Base-by-base conservation (phyloP, 768 basidiomycete genomes). In the Leccinum disarticulatum region DNA sequence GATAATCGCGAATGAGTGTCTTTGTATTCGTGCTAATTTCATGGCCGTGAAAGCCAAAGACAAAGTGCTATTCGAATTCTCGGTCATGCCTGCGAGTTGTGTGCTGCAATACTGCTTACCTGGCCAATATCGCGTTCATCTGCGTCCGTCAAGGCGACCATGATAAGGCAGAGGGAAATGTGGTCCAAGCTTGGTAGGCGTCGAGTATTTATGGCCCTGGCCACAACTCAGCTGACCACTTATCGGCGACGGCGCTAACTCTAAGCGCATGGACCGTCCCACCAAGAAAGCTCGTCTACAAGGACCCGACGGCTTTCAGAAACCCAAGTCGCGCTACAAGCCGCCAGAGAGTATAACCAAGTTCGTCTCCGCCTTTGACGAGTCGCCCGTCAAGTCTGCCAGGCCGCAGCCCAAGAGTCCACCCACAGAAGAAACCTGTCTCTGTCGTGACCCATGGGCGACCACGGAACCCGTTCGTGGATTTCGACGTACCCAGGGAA, bases 1-100 rank as follows among this genome's bases (percentile, higher is more conserved):
- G 75, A 73, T 88, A 88, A 50, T 87, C 81, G 36, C 72, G 72
- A 53, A 89, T 86, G 56, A 89, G 81, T 0, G 74, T 77, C 64
- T 75, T 79, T 61, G 84, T 80, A 58, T 87, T 77, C 30, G 80
- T 74, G 60, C 74, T 82, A 35, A 81, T 72, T 54, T 81, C 74
- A 38, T 80, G 72, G 3, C 87, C 87, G 66, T 86, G 84, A 68
- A 88, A 89, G 17, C 88, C 88, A 61, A 87, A 76, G 14, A 90
- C 84, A 64, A 90, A 88, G 68, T 88, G 87, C 86, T 88, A 25
- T 61, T n/a, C 48, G 28, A 22, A 51, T 25, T 22, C 15, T n/a
- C 10, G 25, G 38, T 60, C 35, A 50, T 31, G 22, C 31, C n/a
- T 14, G 30, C 19, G 19, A 25, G 25, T 22, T 22, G 14, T 27